Conservation (phyloP, 108 stramenopile species). For the Pseudonitzschia multistriata region DNA sequence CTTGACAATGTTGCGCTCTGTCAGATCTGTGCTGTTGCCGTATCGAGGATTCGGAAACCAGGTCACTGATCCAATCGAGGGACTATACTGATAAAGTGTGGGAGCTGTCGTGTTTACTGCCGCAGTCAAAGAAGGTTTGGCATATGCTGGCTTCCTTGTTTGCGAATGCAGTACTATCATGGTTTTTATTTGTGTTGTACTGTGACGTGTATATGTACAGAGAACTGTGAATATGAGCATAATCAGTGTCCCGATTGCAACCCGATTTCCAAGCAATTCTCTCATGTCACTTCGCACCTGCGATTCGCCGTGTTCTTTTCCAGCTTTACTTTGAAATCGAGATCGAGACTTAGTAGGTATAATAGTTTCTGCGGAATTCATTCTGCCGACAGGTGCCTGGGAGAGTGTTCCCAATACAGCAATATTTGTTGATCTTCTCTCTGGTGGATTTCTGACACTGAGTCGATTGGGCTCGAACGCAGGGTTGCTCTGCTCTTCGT, state of each 20-base stretch:
- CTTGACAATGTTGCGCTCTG: conserved; percentile 44
- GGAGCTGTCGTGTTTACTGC: conserved; percentile 53
- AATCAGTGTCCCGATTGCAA: conserved; percentile 65
- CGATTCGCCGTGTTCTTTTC: conserved; percentile 34
- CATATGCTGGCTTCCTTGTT: conserved; percentile 38
- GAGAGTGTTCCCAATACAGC: too few relatives aligned
- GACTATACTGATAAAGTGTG: conserved; percentile 46
- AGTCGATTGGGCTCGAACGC: too few relatives aligned
- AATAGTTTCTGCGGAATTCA: neutral
- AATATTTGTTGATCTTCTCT: too few relatives aligned
- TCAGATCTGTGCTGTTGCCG: conserved; percentile 21
- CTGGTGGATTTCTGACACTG: too few relatives aligned
- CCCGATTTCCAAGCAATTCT: conserved; percentile 70
- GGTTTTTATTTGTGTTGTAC: conserved; percentile 27
- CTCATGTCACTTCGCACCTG: conserved; percentile 79
- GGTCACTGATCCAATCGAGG: conserved; percentile 9
- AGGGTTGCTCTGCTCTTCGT: too few relatives aligned
- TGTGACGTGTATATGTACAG: conserved; percentile 46
- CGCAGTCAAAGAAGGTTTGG: conserved; percentile 39
- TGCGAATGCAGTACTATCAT: conserved; percentile 60
- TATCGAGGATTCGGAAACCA: neutral
- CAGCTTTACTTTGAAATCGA: conserved; percentile 28
- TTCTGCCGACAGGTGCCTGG: neutral
- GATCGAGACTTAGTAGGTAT: conserved; percentile 9
- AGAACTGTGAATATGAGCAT: conserved; percentile 49